Evolutionary conservation across 352 stramenopile genomes (phyloP).

Genomic region (Peronospora belbahrii): DNA sequence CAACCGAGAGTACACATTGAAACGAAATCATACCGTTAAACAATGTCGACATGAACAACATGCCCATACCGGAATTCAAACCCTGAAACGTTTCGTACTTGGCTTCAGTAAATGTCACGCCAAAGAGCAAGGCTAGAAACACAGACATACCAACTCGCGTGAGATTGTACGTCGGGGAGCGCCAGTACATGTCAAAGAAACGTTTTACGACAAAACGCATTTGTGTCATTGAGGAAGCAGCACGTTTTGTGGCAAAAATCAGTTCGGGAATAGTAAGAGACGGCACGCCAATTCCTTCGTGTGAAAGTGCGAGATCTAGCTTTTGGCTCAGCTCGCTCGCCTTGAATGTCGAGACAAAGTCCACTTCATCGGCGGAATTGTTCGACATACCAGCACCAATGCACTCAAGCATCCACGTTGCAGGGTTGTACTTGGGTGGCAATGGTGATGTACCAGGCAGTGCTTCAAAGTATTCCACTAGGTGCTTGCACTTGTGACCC

Average conservation of each 20-base stretch:
- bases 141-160: slow-evolving; percentile 41
- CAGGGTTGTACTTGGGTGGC: slow-evolving; percentile 38
- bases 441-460: slow-evolving; percentile 22
- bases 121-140: slow-evolving; percentile 29
- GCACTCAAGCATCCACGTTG: slow-evolving; percentile 40
- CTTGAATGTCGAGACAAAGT: slow-evolving; percentile 32
- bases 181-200: slow-evolving; percentile 74
- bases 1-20: slow-evolving; percentile 19
- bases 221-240: slow-evolving; percentile 25
- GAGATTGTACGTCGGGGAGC: slow-evolving; percentile 82
- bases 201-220: slow-evolving; percentile 26
- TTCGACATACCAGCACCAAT: slow-evolving; percentile 33
- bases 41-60: slow-evolving; percentile 43
- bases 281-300: slow-evolving; percentile 28
- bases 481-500: slow-evolving; percentile 20
- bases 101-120: slow-evolving; percentile 44
- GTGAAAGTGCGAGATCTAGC: slow-evolving; percentile 16
- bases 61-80: slow-evolving; percentile 26
- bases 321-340: slow-evolving; percentile 18
- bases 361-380: slow-evolving; percentile 2
- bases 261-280: slow-evolving; percentile 23
- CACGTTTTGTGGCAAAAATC: slow-evolving; percentile 32
- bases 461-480: slow-evolving; percentile 26
- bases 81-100: slow-evolving; percentile 36
- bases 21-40: slow-evolving; percentile 70